Conservation (phyloP, 2,329 filamentous ascomycete genomes). For the Botrytis fabae region DNA sequence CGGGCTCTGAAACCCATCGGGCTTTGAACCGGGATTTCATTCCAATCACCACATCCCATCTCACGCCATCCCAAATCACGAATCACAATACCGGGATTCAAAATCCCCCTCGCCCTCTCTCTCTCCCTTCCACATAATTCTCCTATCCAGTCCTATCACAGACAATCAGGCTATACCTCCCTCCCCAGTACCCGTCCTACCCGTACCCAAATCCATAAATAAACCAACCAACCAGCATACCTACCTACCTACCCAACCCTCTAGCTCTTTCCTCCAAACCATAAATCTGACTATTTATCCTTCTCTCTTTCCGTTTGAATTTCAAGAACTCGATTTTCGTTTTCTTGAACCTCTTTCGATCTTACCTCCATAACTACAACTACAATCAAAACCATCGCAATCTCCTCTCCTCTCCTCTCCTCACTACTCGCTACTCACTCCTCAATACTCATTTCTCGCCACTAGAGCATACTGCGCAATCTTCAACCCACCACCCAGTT, state of each 20-base stretch:
- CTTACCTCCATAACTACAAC: neutral
- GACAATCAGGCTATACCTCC: neutral
- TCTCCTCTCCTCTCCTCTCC: neutral
- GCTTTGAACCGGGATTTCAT: neutral
- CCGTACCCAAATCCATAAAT: no score
- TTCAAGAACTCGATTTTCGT: neutral
- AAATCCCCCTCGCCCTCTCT: neutral
- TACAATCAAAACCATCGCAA: neutral
- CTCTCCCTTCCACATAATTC: neutral
- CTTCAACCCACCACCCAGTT: neutral
- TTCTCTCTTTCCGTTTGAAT: neutral
- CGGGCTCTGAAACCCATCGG: neutral
- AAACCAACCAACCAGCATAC: no score
- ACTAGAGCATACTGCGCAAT: no score
- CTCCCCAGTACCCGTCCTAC: no score
- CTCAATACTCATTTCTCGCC: no score
- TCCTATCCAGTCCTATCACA: neutral
- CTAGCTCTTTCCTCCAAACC: neutral
- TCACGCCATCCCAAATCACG: neutral
- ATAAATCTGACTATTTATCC: neutral
- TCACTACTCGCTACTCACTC: neutral
- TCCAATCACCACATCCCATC: neutral
- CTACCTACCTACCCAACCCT: no score
- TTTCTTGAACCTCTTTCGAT: neutral
- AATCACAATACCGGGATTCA: neutral